A percentile compares a stretch with the other conserved stretches of the same genome.
Conservation (phyloP, 306 rosid genomes). For the Prosopis cineraria region DNA sequence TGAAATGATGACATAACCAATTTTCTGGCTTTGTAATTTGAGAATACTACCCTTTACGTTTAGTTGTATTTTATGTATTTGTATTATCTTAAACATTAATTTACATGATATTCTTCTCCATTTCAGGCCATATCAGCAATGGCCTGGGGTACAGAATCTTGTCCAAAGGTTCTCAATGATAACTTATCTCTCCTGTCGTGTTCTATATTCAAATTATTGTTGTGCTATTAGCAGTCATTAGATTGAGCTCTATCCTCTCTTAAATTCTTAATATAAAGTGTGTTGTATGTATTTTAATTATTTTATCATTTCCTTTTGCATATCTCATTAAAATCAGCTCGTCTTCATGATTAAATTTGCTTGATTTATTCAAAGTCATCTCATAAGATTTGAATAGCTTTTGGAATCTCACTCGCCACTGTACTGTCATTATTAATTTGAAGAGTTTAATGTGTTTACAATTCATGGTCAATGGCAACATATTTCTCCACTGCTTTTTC, state of each 20-base stretch:
- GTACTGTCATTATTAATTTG: background rate
- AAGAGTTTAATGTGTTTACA: background rate
- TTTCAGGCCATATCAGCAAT: conserved; percentile 89
- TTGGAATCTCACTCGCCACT: conserved; percentile 9
- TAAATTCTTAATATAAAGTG: background rate
- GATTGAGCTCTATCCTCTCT: background rate
- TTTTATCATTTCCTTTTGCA: background rate
- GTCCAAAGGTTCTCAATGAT: conserved; percentile 70
- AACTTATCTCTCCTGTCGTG: conserved; percentile 24
- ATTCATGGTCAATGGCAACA: conserved; percentile 12
- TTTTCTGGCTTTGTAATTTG: conserved; percentile 17
- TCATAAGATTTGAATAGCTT: background rate
- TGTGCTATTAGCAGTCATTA: conserved; percentile 11
- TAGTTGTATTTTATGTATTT: conserved; percentile 3
- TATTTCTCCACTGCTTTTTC: background rate
- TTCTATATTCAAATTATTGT: background rate
- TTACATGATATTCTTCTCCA: conserved; percentile 24
- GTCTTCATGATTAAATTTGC: conserved; percentile 16
- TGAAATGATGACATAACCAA: conserved; percentile 26
- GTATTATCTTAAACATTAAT: conserved; percentile 2
- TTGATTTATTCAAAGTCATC: conserved; percentile 3
- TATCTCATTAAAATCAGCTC: conserved; percentile 12
- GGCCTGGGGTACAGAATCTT: conserved; percentile 99
- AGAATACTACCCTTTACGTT: conserved; percentile 16
- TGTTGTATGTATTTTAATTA: background rate